Base-by-base conservation (phyloP, 2,329 filamentous ascomycete species). In the Aquanectria penicillioides region DNA sequence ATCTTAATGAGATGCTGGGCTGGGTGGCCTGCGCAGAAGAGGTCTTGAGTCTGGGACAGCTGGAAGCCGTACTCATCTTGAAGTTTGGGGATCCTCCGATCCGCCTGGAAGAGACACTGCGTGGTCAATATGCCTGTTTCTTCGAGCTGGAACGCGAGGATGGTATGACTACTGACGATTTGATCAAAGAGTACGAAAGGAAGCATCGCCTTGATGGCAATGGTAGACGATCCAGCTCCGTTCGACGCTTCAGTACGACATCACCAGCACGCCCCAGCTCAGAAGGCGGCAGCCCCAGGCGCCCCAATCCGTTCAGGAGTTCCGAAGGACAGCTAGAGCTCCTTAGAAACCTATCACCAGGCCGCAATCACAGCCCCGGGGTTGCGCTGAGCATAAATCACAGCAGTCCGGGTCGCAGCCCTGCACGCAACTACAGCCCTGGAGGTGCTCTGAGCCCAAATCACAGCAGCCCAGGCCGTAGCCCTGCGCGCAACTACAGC, bases 11-110 rank as follows among this genome's bases (percentile, higher is more conserved):
- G 64, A 74, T 82, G 59, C 65, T 83, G 4, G 70, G 73, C 9
- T 83, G 81, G 81, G 74, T 78, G 1, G 73, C 78, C 1, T 82
- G 79, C 28, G 78, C 80, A 1, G 73, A 79, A 48, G 73, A 78
- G 50, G 76, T 78, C 0, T 56, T 83, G 34, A 78, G 74, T 0
- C 68, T 83, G 3, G 79, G 77, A 23, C 76, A 81, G 47, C 63
- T 83, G 4, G 81, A 83, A 54, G 73, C 75, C 1, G 73, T 78
- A 0, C 69, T 83, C 17, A 74, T 77, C n/a, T 69, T 82, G 38
- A 72, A 72, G 28, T 79, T 80, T 50, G 74, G 74, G 0, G 78
- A 81, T 38, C 74, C 71, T 6, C 78, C 73, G 2, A 75, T 73
- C 67, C 75, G 74, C 12, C 71, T 80, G 0, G 77, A 80, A 43